Evolutionary conservation across 2,329 filamentous ascomycete genomes (phyloP), one percentile per base, ranked within the genome.

Genomic region (Bipolaris victoriae): DNA sequence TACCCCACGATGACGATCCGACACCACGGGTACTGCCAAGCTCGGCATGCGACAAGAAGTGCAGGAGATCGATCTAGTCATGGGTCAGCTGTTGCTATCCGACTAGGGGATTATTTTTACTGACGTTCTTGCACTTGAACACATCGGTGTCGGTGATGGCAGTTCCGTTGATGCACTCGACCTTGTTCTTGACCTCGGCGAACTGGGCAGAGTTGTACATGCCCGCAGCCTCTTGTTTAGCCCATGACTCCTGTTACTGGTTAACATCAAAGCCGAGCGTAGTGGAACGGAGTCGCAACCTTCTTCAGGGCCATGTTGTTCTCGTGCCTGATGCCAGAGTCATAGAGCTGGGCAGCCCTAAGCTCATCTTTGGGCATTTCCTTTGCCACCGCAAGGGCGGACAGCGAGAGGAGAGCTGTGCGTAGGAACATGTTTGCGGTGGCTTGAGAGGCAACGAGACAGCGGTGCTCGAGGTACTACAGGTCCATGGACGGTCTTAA

Each of bases 1-100:
- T 55, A 60, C 66, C 83, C 83, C 83, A 85, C 0, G 81, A 83
- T 2, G 76, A 79, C 15, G 77, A 79, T 7, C 79, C 79, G 46
- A 78, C 75, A 31, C 77, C 78, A 18, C 64, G 70, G 22, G 65
- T 71, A 61, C 81, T 83, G 5, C 84, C 84, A 1, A 87, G 78
- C 26, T 80, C 79, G 3, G 79, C 77, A 63, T 87, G 84, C 37
- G 78, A 80, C 43, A 83, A 71, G 72, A 87, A 86, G 63, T 84
- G 81, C 65, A 84, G 82, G 2, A 85, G 77, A 61, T 86, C 84
- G 16, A 85, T 77, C 76, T 74, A 18, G 15, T n/a, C 29, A 2
- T 15, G 13, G 22, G 26, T 68, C 10, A 69, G 57, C 24, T 20
- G 20, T 31, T 22, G 11, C 2, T 9, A 26, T 3, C 16, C 6